phyloP scores from a whole-genome alignment of 164 flowering plant genomes.

The Dillenia turbinata region DNA sequence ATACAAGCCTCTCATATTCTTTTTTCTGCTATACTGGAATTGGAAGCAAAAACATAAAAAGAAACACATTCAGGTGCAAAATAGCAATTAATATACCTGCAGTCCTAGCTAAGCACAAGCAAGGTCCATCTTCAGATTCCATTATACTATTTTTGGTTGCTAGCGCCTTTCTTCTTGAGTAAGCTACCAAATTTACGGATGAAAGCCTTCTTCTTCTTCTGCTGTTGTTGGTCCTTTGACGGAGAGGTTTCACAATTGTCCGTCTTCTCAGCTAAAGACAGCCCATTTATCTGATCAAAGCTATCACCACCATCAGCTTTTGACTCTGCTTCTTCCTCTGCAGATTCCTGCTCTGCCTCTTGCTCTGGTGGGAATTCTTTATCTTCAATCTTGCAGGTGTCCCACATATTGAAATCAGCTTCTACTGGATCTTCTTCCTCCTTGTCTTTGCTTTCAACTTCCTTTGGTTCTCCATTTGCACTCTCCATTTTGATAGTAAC shows the following conservation, averaged over 20 bases:
- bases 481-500: slow-evolving; percentile 22
- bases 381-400: slow-evolving; percentile 76
- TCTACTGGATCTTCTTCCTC: slow-evolving; percentile 31
- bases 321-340: slow-evolving; percentile 65
- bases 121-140: slow-evolving; percentile 3
- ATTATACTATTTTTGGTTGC: slow-evolving; percentile 42
- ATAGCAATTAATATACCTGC: slow-evolving; percentile 21
- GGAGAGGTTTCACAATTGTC: slow-evolving; percentile 63
- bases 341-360: slow-evolving; percentile 52
- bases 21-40: slow-evolving; percentile 19
- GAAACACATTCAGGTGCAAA: slow-evolving; percentile 22
- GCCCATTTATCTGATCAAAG: slow-evolving; percentile 51
- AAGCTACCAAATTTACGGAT: slow-evolving; percentile 77
- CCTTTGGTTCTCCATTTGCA: slow-evolving; percentile 38
- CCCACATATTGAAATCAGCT: slow-evolving; percentile 79
- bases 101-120: slow-evolving; percentile 3
- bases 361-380: slow-evolving; percentile 57
- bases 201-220: slow-evolving; percentile 94
- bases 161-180: slow-evolving; percentile 67
- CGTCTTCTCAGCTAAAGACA: slow-evolving; percentile 32
- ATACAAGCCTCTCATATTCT: slow-evolving; percentile 24
- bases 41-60: slow-evolving; percentile 18
- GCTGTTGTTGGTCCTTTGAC: slow-evolving; percentile 48
- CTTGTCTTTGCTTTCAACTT: slow-evolving; percentile 28
- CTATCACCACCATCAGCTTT: slow-evolving; percentile 48